phyloP scores from a whole-genome alignment of 805 yeast species.

The Saccharomyces kudriavzevii region DNA sequence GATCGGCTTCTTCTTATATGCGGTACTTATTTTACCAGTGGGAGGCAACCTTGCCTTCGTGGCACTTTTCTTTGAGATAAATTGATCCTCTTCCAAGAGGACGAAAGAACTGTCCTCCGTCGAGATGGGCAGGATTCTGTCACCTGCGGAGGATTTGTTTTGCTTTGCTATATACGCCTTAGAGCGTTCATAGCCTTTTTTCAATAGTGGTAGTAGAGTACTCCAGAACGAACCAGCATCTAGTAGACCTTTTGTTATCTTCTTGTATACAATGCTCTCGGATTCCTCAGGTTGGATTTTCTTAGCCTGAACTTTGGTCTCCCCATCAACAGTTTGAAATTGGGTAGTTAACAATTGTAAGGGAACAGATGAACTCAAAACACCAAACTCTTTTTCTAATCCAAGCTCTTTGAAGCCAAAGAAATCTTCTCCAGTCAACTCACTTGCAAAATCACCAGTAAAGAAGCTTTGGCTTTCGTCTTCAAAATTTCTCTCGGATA shows the following conservation, averaged over 20 bases:
- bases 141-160: conserved; percentile 33
- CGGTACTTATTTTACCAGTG: conserved; percentile 68
- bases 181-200: conserved; percentile 36
- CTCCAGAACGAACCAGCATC: conserved; percentile 42
- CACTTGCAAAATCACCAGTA: conserved; percentile 90
- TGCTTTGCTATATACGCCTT: conserved; percentile 36
- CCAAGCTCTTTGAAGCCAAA: conserved; percentile 95
- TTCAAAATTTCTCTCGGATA: conserved; percentile 68
- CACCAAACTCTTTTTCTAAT: conserved; percentile 81
- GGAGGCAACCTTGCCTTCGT: conserved; percentile 80
- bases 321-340: conserved; percentile 60
- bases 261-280: conserved; percentile 45
- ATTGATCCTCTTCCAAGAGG: conserved; percentile 73
- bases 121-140: conserved; percentile 24
- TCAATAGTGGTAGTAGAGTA: conserved; percentile 48
- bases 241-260: conserved; percentile 45
- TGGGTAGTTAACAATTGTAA: conserved; percentile 58
- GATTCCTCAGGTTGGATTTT: conserved; percentile 58
- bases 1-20: conserved; percentile 60
- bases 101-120: conserved; percentile 33
- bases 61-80: conserved; percentile 64
- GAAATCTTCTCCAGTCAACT: conserved; percentile 86
- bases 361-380: conserved; percentile 80
- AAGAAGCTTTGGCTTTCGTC: conserved; percentile 92
- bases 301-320: conserved; percentile 44